Percentiles rank a stretch among this genome's conserved stretches.
These are phyloP conservation scores for Micractinium sp. DNA, from an alignment of 139 green algal genomes.

Conservation along the genomic window DNA sequence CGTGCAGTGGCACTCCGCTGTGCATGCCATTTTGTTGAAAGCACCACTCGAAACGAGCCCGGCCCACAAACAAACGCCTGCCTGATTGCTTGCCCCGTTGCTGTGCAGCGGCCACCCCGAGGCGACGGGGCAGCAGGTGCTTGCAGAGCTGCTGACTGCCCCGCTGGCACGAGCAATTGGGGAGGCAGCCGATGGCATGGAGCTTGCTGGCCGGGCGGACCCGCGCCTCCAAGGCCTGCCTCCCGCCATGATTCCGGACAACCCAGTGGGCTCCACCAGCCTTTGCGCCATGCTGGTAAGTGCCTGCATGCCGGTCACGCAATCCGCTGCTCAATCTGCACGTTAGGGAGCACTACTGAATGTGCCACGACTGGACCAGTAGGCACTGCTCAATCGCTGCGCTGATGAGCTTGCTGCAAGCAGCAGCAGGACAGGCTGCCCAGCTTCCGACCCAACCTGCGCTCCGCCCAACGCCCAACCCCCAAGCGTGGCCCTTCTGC, in stretches of 20 bases:
- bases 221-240: neutral
- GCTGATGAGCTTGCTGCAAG: neutral
- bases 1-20: neutral
- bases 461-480: too few relatives aligned
- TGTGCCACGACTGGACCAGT: too few relatives aligned
- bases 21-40: too few relatives aligned
- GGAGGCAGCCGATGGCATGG: neutral
- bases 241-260: neutral
- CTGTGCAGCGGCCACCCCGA: conserved; percentile 12
- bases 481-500: neutral
- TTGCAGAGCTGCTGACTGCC: conserved; percentile 5
- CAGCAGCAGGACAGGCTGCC: neutral
- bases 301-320: neutral
- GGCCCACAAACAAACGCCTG: too few relatives aligned
- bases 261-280: neutral
- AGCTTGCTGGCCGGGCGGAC: neutral
- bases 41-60: too few relatives aligned
- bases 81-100: neutral
- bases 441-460: neutral
- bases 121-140: neutral
- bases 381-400: neutral
- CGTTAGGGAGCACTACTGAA: too few relatives aligned
- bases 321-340: neutral
- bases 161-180: neutral
- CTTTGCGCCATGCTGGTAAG: conserved; percentile 6